Base-by-base conservation (phyloP, 2,329 filamentous ascomycete genomes). In the Cladorrhinum sp. region DNA sequence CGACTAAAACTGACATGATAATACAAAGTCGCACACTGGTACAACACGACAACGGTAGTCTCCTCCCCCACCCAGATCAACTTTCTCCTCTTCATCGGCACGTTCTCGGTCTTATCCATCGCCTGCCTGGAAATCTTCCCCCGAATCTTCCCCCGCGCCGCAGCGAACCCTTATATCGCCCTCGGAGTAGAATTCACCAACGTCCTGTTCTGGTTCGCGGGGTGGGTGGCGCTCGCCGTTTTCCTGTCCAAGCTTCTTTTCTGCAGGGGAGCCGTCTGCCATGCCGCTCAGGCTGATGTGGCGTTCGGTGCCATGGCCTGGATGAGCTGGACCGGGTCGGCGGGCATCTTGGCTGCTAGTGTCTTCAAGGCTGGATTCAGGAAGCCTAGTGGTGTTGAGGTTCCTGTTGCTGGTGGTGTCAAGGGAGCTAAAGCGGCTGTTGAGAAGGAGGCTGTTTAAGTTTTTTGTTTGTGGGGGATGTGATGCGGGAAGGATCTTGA, bases 131-230 rank as follows among this genome's bases (percentile, higher is more conserved):
- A 84, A 67, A 54, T 81, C 38, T 71, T 77, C 9, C 78, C 81
- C 4, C 76, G 78, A 51, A 79, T 79, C 61, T 66, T 74, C 13
- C 76, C 32, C 4, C 16, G n/a, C 18, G 16, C 57, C 79, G 75
- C 75, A 41, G 78, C 78, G 32, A 78, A 83, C 69, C 78, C 81
- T 27, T 80, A 79, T 64, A 76, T 74, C 10, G 74, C 78, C 48
- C 69, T 86, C 32, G 75, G 72, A 24, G 64, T 85, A 62, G 84
- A 86, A 66, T 67, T 78, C 48, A 66, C 93, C 24, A 95, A 91
- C 16, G 87, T 88, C 76, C 79, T 96, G 59, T 96, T 96, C 79
- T 96, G 92, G 92, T 93, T 97, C 71, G 86, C 89, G 0, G 91
- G 91, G 5, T 89, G 91, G 69, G 86, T 96, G 65, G 90, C 91